Evolutionary conservation across 352 stramenopile species (phyloP).

Genomic region (Aphanomyces cochlioides): DNA sequence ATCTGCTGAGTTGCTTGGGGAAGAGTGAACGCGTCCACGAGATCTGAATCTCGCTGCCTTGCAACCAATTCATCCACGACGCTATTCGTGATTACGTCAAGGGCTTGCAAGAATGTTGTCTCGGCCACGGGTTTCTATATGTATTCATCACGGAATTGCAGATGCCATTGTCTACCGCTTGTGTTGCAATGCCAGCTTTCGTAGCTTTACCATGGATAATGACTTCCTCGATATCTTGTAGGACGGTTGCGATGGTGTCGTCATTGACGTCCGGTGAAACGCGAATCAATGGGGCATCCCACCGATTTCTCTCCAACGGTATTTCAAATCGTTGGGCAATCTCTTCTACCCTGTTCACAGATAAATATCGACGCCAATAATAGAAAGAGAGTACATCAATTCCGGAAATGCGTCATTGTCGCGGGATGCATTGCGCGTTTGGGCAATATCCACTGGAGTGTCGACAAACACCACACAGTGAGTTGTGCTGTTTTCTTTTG

Average conservation of each 20-base stretch:
- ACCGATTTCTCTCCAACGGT: slow-evolving; percentile 90
- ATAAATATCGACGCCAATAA: background rate
- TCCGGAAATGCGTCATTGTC: slow-evolving; percentile 41
- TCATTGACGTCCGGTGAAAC: slow-evolving; percentile 47
- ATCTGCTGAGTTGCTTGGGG: slow-evolving; percentile 35
- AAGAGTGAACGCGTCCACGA: slow-evolving; percentile 50
- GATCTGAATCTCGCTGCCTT: slow-evolving; percentile 57
- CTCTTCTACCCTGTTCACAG: slow-evolving; percentile 67
- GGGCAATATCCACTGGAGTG: slow-evolving; percentile 52
- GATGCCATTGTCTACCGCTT: slow-evolving; percentile 33
- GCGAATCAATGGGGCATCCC: slow-evolving; percentile 87
- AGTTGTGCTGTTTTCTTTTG: slow-evolving; percentile 83
- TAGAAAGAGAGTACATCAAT: slow-evolving; percentile 40
- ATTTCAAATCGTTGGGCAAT: slow-evolving; percentile 87
- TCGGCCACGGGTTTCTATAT: slow-evolving; percentile 43
- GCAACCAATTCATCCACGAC: slow-evolving; percentile 60
- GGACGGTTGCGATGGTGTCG: slow-evolving; percentile 31
- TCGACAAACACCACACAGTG: slow-evolving; percentile 88
- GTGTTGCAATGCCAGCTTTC: slow-evolving; percentile 66
- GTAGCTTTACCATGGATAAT: slow-evolving; percentile 59
- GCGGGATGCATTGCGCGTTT: slow-evolving; percentile 50
- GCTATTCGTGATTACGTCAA: slow-evolving; percentile 52
- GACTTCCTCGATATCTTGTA: slow-evolving; percentile 54
- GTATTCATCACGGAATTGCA: background rate
- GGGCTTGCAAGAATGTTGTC: slow-evolving; percentile 67